phyloP scores from a whole-genome alignment of 768 basidiomycete genomes.

The Tulasnella calospora region DNA sequence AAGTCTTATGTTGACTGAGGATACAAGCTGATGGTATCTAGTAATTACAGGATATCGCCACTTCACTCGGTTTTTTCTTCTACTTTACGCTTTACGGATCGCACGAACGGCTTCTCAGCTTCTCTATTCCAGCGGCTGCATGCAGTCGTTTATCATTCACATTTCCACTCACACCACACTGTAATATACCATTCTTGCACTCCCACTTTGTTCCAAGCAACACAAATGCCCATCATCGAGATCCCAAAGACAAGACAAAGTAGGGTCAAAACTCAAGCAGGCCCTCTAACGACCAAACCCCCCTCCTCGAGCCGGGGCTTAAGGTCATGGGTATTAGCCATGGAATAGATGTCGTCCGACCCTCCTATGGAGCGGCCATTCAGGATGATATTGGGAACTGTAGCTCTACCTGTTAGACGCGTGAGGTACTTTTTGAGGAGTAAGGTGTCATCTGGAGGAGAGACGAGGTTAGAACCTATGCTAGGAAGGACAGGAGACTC shows the following conservation, averaged over 20 bases:
- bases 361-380: slow-evolving; percentile 21
- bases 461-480: neutral
- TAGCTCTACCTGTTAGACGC: slow-evolving; percentile 15
- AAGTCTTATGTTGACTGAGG: neutral
- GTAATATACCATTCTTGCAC: slow-evolving; percentile 3
- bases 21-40: neutral
- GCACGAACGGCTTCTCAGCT: neutral
- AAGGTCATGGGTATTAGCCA: slow-evolving; percentile 9
- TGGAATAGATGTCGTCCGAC: slow-evolving; percentile 17
- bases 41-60: neutral
- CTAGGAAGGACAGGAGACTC: neutral
- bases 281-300: slow-evolving; percentile 16
- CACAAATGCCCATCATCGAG: neutral
- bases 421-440: slow-evolving; percentile 24
- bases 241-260: neutral
- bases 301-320: slow-evolving; percentile 1
- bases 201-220: neutral
- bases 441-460: slow-evolving; percentile 13
- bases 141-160: neutral
- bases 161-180: neutral
- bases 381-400: slow-evolving; percentile 26
- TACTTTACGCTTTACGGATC: neutral
- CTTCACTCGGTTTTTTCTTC: neutral
- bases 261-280: neutral
- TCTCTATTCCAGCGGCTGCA: neutral